Evolutionary conservation across 441 rosid species (phyloP), one percentile per base, ranked within the genome.

Genomic region (Gossypium schwendimanii): DNA sequence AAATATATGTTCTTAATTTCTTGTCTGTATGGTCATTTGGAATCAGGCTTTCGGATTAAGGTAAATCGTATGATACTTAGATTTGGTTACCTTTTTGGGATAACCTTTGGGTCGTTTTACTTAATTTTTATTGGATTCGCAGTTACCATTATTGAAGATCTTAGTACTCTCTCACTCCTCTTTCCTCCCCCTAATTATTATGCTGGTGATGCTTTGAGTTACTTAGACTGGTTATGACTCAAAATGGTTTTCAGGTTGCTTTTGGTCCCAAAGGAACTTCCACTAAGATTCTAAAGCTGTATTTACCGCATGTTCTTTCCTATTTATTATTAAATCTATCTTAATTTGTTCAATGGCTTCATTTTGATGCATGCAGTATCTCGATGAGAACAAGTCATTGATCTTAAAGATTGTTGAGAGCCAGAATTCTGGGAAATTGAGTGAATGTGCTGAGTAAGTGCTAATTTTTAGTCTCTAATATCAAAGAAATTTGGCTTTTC

Each of bases 311-410:
- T 50, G 17, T 47, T 49, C 9, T 62, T 61, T 31, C 44, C 68
- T 10, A 47, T 24, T 60, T 15, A 17, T 59, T 18, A 3, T 23
- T 39, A 31, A 39, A 39, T 57, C 2, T 54, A 15, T 2, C 20
- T 50, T 57, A 6, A 50, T 47, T 72, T 58, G 21, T 63, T 23
- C 5, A 10, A 47, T 67, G 53, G 33, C 26, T 70, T 63, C 2
- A 63, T 70, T 15, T 71, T 47, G 45, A 49, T 75, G 68, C 62
- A n/a, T 84, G 83, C 94, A 95, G 98, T 95, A 91, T 83, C 87
- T 95, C 63, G 98, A 95, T 79, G 99, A 95, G 86, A 95, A 95
- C 92, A 95, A 95, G 86, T 92, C 98, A 2, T 82, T 95, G 94
- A 95, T 95, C 81, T 78, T 95, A 86, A 92, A 95, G 97, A 95